Evolutionary conservation across 768 basidiomycete species (phyloP), one percentile per base, ranked within the genome.

Genomic region (Mycena alexandri): DNA sequence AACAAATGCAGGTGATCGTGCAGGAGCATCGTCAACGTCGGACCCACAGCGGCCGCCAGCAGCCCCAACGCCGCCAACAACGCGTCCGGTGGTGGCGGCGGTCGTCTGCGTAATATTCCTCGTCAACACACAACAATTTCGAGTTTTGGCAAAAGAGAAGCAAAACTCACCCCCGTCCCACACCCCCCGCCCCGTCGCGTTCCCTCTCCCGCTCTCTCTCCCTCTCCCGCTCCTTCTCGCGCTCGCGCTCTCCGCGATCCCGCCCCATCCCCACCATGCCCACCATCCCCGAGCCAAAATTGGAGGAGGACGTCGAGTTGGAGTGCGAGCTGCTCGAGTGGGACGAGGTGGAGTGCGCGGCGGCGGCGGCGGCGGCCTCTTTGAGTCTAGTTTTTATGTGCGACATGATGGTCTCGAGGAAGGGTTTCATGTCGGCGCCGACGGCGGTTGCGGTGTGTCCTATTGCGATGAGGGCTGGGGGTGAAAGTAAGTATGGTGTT

Each of bases 41-140:
- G 96, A 0, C 98, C 98, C 25, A 99, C 96, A 7, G 98, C 94
- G 0, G 90, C 88, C 0, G 96, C 95, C 48, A 99, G 84, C 93
- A 98, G 96, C 29, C 95, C 95, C 61, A 99, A 87, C 77, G 97
- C 99, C 82, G 98, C 95, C 75, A 99, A 98, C 65, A 99, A 93
- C 0, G 96, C 93, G 73, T 96, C 95, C 77, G 98, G 96, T 14
- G 92, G 90, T 1, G 94, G 93, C 1, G 96, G 90, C 1, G 70
- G 29, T 42, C 65, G 65, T 12, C 69, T 63, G 46, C 7, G 7
- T n/a, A 24, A 16, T 25, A 48, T n/a, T 50, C 17, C 17, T 9
- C 19, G 29, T 21, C 17, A 33, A 33, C 34, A 73, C 78, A 67
- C 74, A 95, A n/a, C n/a, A n/a, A n/a, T n/a, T n/a, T n/a, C n/a